phyloP scores from a whole-genome alignment of 2,329 filamentous ascomycete genomes.

The Aspergillus cejpii region DNA sequence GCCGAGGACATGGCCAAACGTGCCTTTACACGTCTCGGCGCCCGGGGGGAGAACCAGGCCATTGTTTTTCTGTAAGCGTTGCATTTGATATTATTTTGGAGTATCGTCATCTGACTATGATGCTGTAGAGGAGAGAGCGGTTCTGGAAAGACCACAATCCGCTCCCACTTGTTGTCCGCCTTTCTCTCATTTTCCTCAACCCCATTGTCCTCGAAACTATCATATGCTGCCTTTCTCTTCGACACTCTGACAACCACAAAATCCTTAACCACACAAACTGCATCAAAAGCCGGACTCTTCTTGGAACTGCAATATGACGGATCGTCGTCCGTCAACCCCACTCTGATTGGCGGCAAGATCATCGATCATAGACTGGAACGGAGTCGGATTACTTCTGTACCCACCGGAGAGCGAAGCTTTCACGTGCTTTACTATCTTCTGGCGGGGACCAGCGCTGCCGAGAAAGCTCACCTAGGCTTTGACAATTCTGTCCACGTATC shows the following conservation, averaged over 20 bases:
- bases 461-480: slow-evolving; percentile 76
- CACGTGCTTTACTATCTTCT: slow-evolving; percentile 94
- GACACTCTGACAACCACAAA: slow-evolving; percentile 96
- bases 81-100: neutral
- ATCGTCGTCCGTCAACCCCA: slow-evolving; percentile 71
- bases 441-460: slow-evolving; percentile 80
- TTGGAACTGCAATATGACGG: slow-evolving; percentile 97
- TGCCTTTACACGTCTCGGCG: slow-evolving; percentile 76
- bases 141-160: slow-evolving; percentile 89
- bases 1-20: slow-evolving; percentile 86
- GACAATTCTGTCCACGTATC: slow-evolving; percentile 42
- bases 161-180: slow-evolving; percentile 78
- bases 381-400: slow-evolving; percentile 83
- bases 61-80: slow-evolving; percentile 76
- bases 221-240: slow-evolving; percentile 89
- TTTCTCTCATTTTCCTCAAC: slow-evolving; percentile 86
- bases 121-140: slow-evolving; percentile 81
- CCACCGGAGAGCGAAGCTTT: slow-evolving; percentile 93
- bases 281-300: slow-evolving; percentile 90
- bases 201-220: slow-evolving; percentile 86
- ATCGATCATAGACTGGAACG: slow-evolving; percentile 89
- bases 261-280: slow-evolving; percentile 87
- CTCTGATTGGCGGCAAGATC: slow-evolving; percentile 87
- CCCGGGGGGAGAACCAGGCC: slow-evolving; percentile 87
- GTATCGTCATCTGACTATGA: slow-evolving; percentile 23